Conservation (phyloP, 805 yeast genomes). For the Lachancea lanzarotensis region DNA sequence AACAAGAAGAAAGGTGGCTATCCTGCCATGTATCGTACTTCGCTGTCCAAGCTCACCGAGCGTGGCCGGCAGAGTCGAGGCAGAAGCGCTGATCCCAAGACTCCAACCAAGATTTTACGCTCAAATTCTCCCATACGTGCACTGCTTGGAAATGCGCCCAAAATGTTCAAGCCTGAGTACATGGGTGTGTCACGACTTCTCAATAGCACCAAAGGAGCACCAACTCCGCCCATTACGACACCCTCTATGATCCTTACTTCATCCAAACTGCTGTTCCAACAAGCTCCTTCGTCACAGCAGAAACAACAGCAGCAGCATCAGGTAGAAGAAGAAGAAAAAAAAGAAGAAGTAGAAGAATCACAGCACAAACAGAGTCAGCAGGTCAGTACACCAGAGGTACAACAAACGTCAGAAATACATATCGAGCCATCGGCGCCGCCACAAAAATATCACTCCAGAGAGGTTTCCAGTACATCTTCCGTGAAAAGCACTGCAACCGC, state of each 20-base stretch:
- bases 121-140: conserved; percentile 27
- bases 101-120: conserved; percentile 18
- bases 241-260: conserved; percentile 21
- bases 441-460: conserved; percentile 6
- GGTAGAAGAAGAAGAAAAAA: not conserved
- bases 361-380: too few species aligned
- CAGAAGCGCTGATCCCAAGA: conserved; percentile 11
- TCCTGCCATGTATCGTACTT: conserved; percentile 25
- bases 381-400: too few species aligned
- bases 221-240: conserved; percentile 1
- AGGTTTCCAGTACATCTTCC: conserved; percentile 11
- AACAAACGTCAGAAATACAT: not conserved
- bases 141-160: conserved; percentile 20
- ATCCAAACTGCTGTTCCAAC: conserved; percentile 3
- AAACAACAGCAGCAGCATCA: not conserved
- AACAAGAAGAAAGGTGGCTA: conserved; percentile 7
- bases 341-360: not conserved
- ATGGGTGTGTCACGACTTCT: conserved; percentile 8
- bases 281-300: not conserved
- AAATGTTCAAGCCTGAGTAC: conserved; percentile 29
- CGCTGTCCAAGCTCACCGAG: conserved; percentile 29
- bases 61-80: conserved; percentile 7
- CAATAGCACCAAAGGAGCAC: not conserved
- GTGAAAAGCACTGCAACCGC: conserved; percentile 14
- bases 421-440: not conserved